Base-by-base conservation (phyloP, 1,284 basidiomycete species). In the Pascua guehoae region DNA sequence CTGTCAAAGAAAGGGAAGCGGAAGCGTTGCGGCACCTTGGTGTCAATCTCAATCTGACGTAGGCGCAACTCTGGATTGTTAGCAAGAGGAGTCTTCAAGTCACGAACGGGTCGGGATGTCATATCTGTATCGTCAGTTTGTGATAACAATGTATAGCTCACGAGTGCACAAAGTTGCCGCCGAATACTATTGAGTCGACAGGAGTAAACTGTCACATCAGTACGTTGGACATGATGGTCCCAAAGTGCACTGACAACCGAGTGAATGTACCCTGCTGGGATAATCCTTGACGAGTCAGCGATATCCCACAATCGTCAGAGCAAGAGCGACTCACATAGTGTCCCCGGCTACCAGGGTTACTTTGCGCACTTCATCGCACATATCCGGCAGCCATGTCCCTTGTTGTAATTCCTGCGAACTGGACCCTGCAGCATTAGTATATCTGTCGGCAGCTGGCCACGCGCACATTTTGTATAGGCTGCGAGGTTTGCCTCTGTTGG, bases 231-330 rank as follows among this genome's bases (percentile, higher is more conserved):
- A 47, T n/a, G 24, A 32, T 32, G 24, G n/a, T n/a, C 17, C 15
- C 48, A 47, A 50, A 18, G 39, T 47, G 12, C 47, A 57, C 87
- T 73, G 71, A 91, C 90, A 40, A 98, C 95, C 16, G 92, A 91
- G 72, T 98, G 95, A 61, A 98, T 96, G 88, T 95, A 98, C 0
- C 95, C 95, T 0, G 91, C 87, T 1, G 93, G 93, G 53, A 97
- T 95, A 56, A 96, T 89, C 77, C 80, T 81, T 38, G 39, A 10
- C 12, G 24, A 36, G 48, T 49, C n/a, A 53, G 56, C 46, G 15
- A 10, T 17, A 32, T 16, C 14, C 24, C 11, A 8, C 14, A 15
- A 39, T 47, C 2, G 16, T 18, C n/a, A 24, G 10, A 32, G 24
- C 3, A 7, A 32, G 24, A 7, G 24, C n/a, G 16, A 61, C 78